Conservation (phyloP, 2,329 filamentous ascomycete genomes). For the Acarospora socialis region DNA sequence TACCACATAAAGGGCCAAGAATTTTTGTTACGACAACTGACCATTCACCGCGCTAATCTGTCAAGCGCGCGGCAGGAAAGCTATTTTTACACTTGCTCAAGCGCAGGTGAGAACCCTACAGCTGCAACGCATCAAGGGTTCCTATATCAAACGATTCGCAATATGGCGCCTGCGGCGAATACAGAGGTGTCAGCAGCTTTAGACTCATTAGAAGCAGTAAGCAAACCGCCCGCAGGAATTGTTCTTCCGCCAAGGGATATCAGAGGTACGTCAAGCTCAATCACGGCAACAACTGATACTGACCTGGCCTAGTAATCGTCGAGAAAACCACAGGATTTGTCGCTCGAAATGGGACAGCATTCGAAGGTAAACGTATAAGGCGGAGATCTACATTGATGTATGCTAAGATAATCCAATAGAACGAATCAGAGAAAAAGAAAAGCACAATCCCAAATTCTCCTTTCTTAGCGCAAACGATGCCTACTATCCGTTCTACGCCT, state of each 20-base stretch:
- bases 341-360: conserved; percentile 48
- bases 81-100: too few species aligned
- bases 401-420: conserved; percentile 26
- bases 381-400: too few species aligned
- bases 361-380: conserved; percentile 44
- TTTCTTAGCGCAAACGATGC: conserved; percentile 70
- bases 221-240: conserved; percentile 67
- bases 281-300: conserved; percentile 16
- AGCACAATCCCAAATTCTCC: conserved; percentile 75
- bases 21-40: too few species aligned
- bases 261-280: conserved; percentile 47
- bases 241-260: conserved; percentile 79
- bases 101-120: too few species aligned
- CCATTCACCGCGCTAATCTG: too few species aligned
- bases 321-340: conserved; percentile 95
- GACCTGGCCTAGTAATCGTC: conserved; percentile 43
- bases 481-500: conserved; percentile 79
- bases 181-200: too few species aligned
- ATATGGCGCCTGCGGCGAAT: too few species aligned
- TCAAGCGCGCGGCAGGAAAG: too few species aligned
- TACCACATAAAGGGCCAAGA: too few species aligned
- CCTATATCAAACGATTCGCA: too few species aligned
- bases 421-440: conserved; percentile 72
- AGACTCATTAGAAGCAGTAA: conserved; percentile 46
- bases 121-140: too few species aligned